Evolutionary conservation across 177 flowering plant species (phyloP).

Genomic region (Vitis hybrid): DNA sequence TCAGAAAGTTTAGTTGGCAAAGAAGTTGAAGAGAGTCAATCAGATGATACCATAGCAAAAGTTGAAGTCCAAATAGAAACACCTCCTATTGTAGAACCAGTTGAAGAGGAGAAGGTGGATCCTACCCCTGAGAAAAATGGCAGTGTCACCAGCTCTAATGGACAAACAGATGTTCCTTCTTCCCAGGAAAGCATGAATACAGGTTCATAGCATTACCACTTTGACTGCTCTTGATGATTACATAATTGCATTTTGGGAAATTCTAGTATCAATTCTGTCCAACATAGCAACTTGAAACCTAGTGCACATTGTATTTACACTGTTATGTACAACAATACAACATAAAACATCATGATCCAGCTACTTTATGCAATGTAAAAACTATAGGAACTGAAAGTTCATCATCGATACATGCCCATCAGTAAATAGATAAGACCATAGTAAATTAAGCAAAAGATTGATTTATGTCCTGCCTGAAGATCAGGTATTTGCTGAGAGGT

Average conservation of each 20-base stretch:
- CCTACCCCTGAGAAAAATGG: slow-evolving; percentile 20
- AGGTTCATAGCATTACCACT: not conserved
- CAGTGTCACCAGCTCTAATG: slow-evolving; percentile 14
- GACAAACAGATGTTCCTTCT: slow-evolving; percentile 4
- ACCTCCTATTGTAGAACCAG: slow-evolving; percentile 17
- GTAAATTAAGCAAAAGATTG: no score
- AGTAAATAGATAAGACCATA: no score
- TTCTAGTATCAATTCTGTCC: no score
- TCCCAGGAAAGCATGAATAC: slow-evolving; percentile 2
- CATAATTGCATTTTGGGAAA: not conserved
- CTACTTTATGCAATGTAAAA: no score
- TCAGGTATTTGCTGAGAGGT: no score
- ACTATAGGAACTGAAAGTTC: no score
- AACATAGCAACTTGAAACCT: no score
- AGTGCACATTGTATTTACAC: no score
- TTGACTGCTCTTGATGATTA: not conserved
- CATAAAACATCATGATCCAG: no score
- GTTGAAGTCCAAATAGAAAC: slow-evolving; percentile 26
- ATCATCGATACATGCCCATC: no score
- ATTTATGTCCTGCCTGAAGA: no score
- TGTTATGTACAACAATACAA: no score
- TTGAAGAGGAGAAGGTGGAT: slow-evolving; percentile 18
- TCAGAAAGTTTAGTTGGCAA: slow-evolving; percentile 17
- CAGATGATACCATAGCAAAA: slow-evolving; percentile 19
- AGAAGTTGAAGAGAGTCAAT: slow-evolving; percentile 22